These are phyloP conservation scores for Helicosporidium sp. DNA, from an alignment of 139 green algal species.

Conservation along the genomic window DNA sequence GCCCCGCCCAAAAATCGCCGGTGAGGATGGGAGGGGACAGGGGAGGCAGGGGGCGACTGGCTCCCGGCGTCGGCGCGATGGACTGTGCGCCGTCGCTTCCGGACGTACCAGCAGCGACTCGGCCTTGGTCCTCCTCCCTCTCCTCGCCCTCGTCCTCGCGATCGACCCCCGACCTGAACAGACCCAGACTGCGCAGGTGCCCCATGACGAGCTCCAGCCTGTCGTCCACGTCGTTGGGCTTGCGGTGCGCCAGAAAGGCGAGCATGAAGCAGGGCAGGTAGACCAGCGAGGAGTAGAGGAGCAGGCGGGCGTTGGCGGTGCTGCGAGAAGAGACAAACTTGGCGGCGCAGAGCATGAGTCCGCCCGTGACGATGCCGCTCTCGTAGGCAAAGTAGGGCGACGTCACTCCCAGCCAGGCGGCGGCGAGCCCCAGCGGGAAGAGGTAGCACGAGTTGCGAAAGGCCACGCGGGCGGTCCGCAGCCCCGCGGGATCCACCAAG, in stretches of 20 bases:
- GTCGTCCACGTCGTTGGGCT: slow-evolving; percentile 30
- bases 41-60: too few relatives aligned
- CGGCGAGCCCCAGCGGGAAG: slow-evolving; percentile 55
- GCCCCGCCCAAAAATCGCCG: too few relatives aligned
- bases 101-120: too few relatives aligned
- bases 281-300: slow-evolving; percentile 74
- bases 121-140: too few relatives aligned
- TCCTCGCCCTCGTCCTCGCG: background rate
- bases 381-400: slow-evolving; percentile 59
- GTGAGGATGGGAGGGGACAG: too few relatives aligned
- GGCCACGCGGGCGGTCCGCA: slow-evolving; percentile 51
- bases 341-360: slow-evolving; percentile 39
- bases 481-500: slow-evolving; percentile 54
- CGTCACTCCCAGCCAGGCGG: slow-evolving; percentile 40
- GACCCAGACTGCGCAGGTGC: slow-evolving; percentile 8
- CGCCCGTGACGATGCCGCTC: slow-evolving; percentile 29
- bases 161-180: background rate
- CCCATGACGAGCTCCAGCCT: slow-evolving; percentile 5
- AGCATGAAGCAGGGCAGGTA: slow-evolving; percentile 79
- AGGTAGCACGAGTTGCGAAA: slow-evolving; percentile 78
- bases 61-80: too few relatives aligned
- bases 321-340: slow-evolving; percentile 45
- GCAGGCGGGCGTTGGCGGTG: slow-evolving; percentile 36
- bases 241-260: slow-evolving; percentile 55
- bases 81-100: too few relatives aligned